phyloP scores from a whole-genome alignment of 2,329 filamentous ascomycete species.

The Diaporthe vexans region DNA sequence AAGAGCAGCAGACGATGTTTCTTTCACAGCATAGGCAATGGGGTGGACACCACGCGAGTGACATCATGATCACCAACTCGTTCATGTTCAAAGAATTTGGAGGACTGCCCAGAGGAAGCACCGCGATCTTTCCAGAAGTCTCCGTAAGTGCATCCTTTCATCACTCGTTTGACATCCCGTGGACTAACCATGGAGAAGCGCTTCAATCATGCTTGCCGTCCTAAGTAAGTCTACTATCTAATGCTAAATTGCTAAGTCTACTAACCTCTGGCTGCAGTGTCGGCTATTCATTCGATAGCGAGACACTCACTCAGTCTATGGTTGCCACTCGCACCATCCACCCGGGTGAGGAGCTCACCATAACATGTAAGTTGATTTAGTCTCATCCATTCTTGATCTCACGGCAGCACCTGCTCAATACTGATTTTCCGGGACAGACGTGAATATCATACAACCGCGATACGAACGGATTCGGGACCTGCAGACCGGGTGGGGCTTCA shows the following conservation, averaged over 20 bases:
- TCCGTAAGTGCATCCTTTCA: neutral
- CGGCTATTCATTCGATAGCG: constrained; percentile 5
- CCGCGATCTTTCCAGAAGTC: constrained; percentile 15
- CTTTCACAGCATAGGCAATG: constrained; percentile 17
- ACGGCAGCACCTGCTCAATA: neutral
- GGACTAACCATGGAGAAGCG: constrained; percentile 8
- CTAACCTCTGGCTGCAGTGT: constrained; percentile 5
- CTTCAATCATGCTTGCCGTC: constrained; percentile 19
- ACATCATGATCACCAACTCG: constrained; percentile 20
- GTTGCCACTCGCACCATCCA: constrained; percentile 8
- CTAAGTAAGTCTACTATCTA: constrained; percentile 9
- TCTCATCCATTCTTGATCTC: neutral
- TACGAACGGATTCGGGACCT: neutral
- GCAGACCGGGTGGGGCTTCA: constrained; percentile 2
- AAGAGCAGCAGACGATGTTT: constrained; percentile 9
- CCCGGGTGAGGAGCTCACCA: constrained; percentile 15
- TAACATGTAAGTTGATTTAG: constrained; percentile 4
- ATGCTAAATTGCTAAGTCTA: neutral
- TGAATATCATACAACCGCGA: neutral
- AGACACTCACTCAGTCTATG: constrained; percentile 19
- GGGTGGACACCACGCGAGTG: constrained; percentile 17
- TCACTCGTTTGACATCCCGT: neutral
- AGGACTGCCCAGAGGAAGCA: neutral
- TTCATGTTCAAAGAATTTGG: constrained; percentile 25
- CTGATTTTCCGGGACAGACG: neutral